Percentiles rank a stretch among this genome's conserved stretches.
Conservation (phyloP, 1,284 basidiomycete genomes). For the Earliella scabrosa region DNA sequence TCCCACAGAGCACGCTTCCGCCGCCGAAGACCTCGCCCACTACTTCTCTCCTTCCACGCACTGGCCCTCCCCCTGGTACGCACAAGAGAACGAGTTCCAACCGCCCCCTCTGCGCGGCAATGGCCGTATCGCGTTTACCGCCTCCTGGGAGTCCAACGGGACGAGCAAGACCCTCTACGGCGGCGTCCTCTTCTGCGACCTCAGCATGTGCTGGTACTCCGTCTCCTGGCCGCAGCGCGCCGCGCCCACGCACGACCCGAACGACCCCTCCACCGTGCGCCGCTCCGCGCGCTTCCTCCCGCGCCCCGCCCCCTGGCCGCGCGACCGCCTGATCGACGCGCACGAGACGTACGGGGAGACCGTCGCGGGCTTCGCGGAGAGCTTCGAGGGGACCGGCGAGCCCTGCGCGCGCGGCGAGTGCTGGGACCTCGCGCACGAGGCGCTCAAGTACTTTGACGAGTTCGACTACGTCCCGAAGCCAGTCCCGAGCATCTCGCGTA, state of each 20-base stretch:
- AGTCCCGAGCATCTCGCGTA: constrained; percentile 51
- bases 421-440: constrained; percentile 62
- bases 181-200: constrained; percentile 50
- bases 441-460: constrained; percentile 47
- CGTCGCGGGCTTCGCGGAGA: constrained; percentile 52
- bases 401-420: constrained; percentile 59
- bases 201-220: constrained; percentile 53
- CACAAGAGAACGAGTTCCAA: constrained; percentile 30
- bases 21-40: constrained; percentile 44
- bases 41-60: constrained; percentile 47
- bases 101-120: constrained; percentile 43
- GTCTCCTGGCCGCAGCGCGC: constrained; percentile 41
- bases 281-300: constrained; percentile 46
- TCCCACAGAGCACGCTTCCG: constrained; percentile 33
- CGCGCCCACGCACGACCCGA: constrained; percentile 34
- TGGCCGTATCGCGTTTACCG: constrained; percentile 32
- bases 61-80: constrained; percentile 50
- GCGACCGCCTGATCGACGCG: constrained; percentile 43
- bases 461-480: constrained; percentile 51
- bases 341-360: constrained; percentile 54
- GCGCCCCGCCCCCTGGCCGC: constrained; percentile 40
- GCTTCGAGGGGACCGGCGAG: constrained; percentile 45
- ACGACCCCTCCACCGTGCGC: constrained; percentile 34
- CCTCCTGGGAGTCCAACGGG: constrained; percentile 36
- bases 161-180: constrained; percentile 38